Conservation (phyloP, 2,329 filamentous ascomycete species). For the Elsinoe arachidis region DNA sequence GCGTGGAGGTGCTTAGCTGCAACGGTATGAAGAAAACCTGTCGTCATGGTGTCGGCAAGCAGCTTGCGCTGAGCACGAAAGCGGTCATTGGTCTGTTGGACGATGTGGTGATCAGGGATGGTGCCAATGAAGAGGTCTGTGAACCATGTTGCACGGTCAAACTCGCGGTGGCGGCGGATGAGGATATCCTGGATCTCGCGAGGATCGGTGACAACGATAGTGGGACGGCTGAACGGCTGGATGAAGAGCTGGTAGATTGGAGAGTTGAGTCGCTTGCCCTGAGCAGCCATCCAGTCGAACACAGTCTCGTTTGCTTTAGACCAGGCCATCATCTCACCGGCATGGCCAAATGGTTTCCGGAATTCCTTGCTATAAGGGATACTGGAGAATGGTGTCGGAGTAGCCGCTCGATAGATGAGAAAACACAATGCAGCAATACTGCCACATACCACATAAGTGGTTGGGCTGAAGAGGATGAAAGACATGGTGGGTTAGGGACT, state of each 20-base stretch:
- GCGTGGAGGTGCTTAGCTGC: conserved; percentile 24
- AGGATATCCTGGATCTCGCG: conserved; percentile 39
- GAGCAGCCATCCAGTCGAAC: conserved; percentile 15
- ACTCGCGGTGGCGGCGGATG: conserved; percentile 36
- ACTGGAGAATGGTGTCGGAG: conserved; percentile 38
- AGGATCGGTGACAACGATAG: conserved; percentile 38
- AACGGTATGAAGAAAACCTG: conserved; percentile 22
- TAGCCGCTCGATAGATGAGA: conserved; percentile 19
- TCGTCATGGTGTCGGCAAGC: conserved; percentile 24
- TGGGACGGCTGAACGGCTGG: conserved; percentile 35
- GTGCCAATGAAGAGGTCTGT: conserved; percentile 21
- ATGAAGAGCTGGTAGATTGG: conserved; percentile 43
- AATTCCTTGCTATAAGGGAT: conserved; percentile 40
- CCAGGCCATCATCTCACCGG: conserved; percentile 33
- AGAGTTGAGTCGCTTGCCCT: conserved; percentile 23
- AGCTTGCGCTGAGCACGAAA: conserved; percentile 23
- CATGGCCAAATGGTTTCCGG: conserved; percentile 35
- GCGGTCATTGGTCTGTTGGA: conserved; percentile 20
- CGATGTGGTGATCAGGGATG: conserved; percentile 21
- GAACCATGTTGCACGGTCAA: conserved; percentile 35
- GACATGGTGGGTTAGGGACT: neutral
- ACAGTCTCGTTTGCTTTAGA: conserved; percentile 25
- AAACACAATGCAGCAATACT: conserved; percentile 7
- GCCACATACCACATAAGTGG: conserved; percentile 2
- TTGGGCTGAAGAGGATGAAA: neutral